Conservation (phyloP, 2,329 filamentous ascomycete genomes). For the Chaetoscypha palmicola region DNA sequence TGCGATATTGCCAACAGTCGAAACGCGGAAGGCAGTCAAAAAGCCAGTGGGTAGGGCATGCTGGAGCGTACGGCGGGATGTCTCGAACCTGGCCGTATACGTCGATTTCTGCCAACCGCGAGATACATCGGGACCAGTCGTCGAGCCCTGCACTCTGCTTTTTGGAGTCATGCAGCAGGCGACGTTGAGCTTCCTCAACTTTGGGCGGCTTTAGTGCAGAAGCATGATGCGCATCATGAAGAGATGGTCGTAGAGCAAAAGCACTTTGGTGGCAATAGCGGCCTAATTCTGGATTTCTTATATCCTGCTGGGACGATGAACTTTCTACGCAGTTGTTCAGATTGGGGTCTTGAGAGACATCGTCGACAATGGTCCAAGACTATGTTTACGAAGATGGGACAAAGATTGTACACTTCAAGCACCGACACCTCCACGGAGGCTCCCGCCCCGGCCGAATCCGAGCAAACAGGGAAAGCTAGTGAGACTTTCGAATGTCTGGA, state of each 20-base stretch:
- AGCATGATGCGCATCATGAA: constrained; percentile 12
- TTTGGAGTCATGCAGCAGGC: constrained; percentile 47
- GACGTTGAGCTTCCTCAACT: constrained; percentile 29
- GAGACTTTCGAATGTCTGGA: too few species aligned
- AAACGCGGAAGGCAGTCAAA: too few species aligned
- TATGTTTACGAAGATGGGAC: constrained; percentile 20
- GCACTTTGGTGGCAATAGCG: constrained; percentile 10
- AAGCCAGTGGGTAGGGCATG: too few species aligned
- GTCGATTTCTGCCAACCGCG: constrained; percentile 38
- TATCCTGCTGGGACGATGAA: constrained; percentile 35
- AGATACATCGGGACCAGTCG: constrained; percentile 32
- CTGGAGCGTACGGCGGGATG: constrained; percentile 53
- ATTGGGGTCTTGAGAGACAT: constrained; percentile 23
- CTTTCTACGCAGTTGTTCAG: constrained; percentile 30
- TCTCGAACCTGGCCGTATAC: constrained; percentile 47
- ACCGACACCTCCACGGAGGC: not conserved
- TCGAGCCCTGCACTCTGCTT: constrained; percentile 45
- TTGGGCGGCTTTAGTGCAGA: constrained; percentile 25
- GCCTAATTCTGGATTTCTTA: constrained; percentile 34
- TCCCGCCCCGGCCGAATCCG: not conserved
- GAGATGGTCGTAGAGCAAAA: constrained; percentile 10
- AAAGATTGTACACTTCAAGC: constrained; percentile 30
- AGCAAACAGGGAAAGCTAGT: not conserved
- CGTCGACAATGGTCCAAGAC: constrained; percentile 17
- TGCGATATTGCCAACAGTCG: too few species aligned